Evolutionary conservation across 129 eudicot genomes (phyloP).

Genomic region (Flaveria ramosissima): DNA sequence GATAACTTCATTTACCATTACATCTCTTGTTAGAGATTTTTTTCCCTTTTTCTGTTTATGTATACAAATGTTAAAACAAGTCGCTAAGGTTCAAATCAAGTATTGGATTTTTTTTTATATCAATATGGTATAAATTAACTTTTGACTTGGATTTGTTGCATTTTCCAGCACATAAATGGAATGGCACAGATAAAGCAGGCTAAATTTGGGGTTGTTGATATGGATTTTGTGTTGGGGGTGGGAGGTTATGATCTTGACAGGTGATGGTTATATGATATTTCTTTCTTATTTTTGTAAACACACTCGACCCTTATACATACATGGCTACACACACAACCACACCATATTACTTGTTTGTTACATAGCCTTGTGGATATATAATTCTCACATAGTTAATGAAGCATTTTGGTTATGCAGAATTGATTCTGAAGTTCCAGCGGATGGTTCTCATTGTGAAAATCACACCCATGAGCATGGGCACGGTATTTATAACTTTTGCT

Average conservation of each 20-base stretch:
- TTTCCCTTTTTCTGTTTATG: neutral
- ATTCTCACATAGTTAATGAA: slow-evolving; percentile 2
- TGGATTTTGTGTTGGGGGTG: slow-evolving; percentile 93
- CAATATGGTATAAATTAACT: neutral
- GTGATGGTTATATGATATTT: slow-evolving; percentile 37
- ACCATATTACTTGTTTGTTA: neutral
- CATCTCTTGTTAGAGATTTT: slow-evolving; percentile 6
- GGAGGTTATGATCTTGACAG: slow-evolving; percentile 99
- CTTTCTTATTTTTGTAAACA: slow-evolving; percentile 13
- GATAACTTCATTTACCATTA: slow-evolving; percentile 10
- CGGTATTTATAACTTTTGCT: slow-evolving; percentile 43
- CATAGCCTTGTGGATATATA: neutral
- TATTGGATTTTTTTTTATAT: slow-evolving; percentile 8
- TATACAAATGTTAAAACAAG: neutral
- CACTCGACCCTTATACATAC: slow-evolving; percentile 8
- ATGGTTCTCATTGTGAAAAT: slow-evolving; percentile 51
- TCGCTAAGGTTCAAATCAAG: neutral
- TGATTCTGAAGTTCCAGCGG: slow-evolving; percentile 68
- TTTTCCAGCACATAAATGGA: slow-evolving; percentile 77
- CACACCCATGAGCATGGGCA: slow-evolving; percentile 58
- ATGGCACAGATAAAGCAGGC: slow-evolving; percentile 88
- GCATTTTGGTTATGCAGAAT: slow-evolving; percentile 59
- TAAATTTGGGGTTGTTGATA: slow-evolving; percentile 70
- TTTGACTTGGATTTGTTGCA: slow-evolving; percentile 26
- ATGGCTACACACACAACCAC: slow-evolving; percentile 10